Evolutionary conservation across 495 filamentous ascomycete species (phyloP).

Genomic region (Hyphodiscus hymeniophilus): DNA sequence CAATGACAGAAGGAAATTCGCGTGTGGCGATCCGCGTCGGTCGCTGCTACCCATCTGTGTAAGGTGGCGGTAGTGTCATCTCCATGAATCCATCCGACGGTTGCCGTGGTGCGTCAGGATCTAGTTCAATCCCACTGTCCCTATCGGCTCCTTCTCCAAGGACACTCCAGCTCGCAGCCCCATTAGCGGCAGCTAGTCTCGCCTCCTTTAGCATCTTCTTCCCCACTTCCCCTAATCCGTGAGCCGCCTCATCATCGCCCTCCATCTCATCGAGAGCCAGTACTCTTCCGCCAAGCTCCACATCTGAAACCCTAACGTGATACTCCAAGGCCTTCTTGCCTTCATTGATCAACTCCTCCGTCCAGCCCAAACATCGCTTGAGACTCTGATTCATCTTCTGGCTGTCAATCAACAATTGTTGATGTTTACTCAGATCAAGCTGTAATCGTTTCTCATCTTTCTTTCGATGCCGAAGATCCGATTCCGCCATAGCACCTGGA

Average conservation of each 20-base stretch:
- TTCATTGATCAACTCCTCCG: conserved; percentile 82
- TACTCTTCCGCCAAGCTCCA: conserved; percentile 77
- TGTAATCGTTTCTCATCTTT: conserved; percentile 70
- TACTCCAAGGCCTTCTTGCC: conserved; percentile 82
- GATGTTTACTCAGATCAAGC: conserved; percentile 81
- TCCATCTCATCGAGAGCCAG: conserved; percentile 52
- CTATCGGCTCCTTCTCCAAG: conserved; percentile 30
- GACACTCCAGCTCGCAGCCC: conserved; percentile 16
- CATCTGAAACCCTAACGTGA: conserved; percentile 62
- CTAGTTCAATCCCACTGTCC: conserved; percentile 44
- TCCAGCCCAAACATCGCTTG: conserved; percentile 76
- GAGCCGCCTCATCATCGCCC: conserved; percentile 15
- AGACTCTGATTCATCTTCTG: conserved; percentile 92
- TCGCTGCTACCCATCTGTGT: background rate
- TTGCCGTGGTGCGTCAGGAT: conserved; percentile 18
- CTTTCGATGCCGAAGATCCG: conserved; percentile 37
- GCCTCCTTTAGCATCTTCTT: conserved; percentile 15
- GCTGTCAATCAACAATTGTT: conserved; percentile 76
- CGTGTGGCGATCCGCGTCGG: background rate
- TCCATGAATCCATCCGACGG: conserved; percentile 20
- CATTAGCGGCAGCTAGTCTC: conserved; percentile 15
- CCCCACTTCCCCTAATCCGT: conserved; percentile 19
- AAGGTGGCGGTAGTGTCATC: background rate
- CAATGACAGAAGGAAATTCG: background rate
- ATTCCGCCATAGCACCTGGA: conserved; percentile 34